Conservation (phyloP, 2,329 filamentous ascomycete genomes). For the Fusarium domesticum region DNA sequence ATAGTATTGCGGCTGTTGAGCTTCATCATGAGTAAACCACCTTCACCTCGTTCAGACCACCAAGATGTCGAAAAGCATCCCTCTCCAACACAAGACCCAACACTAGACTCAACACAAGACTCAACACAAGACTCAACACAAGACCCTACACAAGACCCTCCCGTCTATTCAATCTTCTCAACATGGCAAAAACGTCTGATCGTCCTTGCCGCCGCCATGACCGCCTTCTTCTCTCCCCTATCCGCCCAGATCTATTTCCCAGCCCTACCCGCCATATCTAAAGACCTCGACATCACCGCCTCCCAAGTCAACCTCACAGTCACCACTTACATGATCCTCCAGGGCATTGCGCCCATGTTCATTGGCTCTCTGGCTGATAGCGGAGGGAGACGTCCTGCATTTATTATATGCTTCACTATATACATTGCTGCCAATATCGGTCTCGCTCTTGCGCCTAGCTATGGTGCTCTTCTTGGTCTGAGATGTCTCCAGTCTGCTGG, state of each 20-base stretch:
- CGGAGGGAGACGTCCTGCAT: slow-evolving; percentile 52
- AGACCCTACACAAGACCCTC: slow-evolving; percentile 16
- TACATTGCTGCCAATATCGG: slow-evolving; percentile 55
- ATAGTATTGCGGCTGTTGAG: background rate
- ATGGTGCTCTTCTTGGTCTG: slow-evolving; percentile 50
- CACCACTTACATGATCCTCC: slow-evolving; percentile 58
- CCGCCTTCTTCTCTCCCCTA: slow-evolving; percentile 46
- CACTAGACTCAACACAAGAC: too few relatives aligned
- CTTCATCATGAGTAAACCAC: background rate
- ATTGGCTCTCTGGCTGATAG: slow-evolving; percentile 55
- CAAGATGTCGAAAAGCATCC: background rate
- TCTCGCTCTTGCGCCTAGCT: slow-evolving; percentile 48
- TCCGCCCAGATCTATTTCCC: slow-evolving; percentile 54
- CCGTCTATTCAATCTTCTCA: slow-evolving; percentile 39
- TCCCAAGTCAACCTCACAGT: slow-evolving; percentile 49
- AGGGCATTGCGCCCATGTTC: slow-evolving; percentile 57
- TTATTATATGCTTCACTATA: slow-evolving; percentile 50
- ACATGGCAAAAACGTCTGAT: slow-evolving; percentile 41
- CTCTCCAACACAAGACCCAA: background rate
- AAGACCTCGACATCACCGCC: slow-evolving; percentile 43
- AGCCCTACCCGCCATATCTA: slow-evolving; percentile 47
- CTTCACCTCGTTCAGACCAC: background rate
- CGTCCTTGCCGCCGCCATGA: slow-evolving; percentile 38
- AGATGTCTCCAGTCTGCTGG: slow-evolving; percentile 57
- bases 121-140: slow-evolving; percentile 13